Evolutionary conservation across 495 filamentous ascomycete species (phyloP).

Genomic region (Thozetella sp.): DNA sequence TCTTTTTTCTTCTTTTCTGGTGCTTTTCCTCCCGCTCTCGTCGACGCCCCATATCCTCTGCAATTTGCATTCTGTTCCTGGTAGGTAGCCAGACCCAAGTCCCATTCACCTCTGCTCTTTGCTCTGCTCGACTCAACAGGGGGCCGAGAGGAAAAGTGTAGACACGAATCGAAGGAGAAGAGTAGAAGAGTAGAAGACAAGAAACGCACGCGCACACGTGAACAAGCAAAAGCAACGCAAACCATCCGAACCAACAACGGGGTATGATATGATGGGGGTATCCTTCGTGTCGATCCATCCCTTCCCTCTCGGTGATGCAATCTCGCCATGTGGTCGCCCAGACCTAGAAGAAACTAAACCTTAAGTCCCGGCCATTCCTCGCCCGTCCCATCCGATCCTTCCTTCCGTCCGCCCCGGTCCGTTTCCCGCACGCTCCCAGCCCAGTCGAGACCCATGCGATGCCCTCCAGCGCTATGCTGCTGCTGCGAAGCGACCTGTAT

Average conservation of each 20-base stretch:
- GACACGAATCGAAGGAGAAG: background rate
- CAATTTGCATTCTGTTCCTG: constrained; percentile 6
- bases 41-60: background rate
- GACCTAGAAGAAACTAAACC: constrained; percentile 1
- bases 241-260: constrained; percentile 1
- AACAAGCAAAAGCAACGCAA: constrained; percentile 1
- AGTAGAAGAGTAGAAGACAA: background rate
- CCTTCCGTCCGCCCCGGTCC: constrained; percentile 5
- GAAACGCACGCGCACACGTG: no score
- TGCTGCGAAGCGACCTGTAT: constrained; percentile 37
- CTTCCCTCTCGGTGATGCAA: background rate
- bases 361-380: background rate
- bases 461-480: constrained; percentile 24
- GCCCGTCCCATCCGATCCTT: background rate
- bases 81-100: constrained; percentile 10
- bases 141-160: background rate
- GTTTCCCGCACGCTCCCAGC: constrained; percentile 2
- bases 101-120: constrained; percentile 7
- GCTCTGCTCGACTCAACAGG: background rate
- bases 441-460: constrained; percentile 2
- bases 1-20: constrained; percentile 3
- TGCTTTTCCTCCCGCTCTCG: background rate
- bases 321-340: background rate
- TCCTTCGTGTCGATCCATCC: constrained; percentile 7
- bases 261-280: constrained; percentile 7